Conservation (phyloP, 2,329 filamentous ascomycete species). For the Zymoseptoria pseudotritici region DNA sequence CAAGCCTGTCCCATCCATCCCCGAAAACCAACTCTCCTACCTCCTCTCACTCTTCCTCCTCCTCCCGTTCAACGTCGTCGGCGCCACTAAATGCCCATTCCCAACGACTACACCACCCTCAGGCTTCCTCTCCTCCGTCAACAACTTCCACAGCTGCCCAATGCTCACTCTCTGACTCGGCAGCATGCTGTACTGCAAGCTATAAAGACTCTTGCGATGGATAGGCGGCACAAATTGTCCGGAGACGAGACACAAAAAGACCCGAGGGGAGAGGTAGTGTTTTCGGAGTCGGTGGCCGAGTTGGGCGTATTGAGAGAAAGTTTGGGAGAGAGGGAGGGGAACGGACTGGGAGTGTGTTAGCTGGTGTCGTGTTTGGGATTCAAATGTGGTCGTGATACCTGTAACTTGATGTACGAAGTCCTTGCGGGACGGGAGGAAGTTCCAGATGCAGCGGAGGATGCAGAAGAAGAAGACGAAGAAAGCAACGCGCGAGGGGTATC, state of each 20-base stretch:
- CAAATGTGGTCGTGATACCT: conserved; percentile 47
- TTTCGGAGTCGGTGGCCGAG: conserved; percentile 86
- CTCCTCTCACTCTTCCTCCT: not conserved
- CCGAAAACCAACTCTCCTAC: not conserved
- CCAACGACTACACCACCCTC: not conserved
- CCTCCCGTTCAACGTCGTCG: conserved; percentile 8
- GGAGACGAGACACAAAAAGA: conserved; percentile 79
- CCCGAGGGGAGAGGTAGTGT: conserved; percentile 85
- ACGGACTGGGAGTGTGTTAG: conserved; percentile 56
- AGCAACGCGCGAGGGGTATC: conserved; percentile 49
- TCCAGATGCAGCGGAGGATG: conserved; percentile 2
- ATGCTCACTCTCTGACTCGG: conserved; percentile 74
- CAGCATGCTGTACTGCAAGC: conserved; percentile 95
- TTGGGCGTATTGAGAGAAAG: conserved; percentile 97
- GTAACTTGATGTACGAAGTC: conserved; percentile 78
- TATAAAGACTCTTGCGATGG: conserved; percentile 89
- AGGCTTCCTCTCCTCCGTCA: conserved; percentile 17
- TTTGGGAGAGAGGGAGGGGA: conserved; percentile 80
- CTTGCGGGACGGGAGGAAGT: conserved; percentile 35
- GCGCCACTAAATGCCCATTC: conserved; percentile 7
- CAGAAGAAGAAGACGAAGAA: conserved; percentile 12
- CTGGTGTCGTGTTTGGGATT: not conserved
- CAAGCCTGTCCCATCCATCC: not conserved
- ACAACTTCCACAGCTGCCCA: conserved; percentile 66
- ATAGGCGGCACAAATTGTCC: conserved; percentile 85